Conservation (phyloP, 805 yeast genomes). For the Saturnispora serradocipensis region DNA sequence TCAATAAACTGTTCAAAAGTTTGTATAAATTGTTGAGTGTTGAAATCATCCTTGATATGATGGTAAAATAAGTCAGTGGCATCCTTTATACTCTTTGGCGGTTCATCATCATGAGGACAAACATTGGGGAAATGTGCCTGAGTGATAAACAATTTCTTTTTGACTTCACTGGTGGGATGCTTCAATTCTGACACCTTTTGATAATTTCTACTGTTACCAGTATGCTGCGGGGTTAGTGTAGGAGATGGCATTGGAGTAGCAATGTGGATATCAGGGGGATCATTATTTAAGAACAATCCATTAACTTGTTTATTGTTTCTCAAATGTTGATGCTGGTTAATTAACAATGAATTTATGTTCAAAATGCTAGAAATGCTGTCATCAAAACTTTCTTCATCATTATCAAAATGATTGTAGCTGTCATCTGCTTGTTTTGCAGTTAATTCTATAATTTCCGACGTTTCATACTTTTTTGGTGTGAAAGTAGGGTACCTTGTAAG, state of each 20-base stretch:
- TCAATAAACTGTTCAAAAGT: conserved; percentile 63
- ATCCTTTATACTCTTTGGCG: conserved; percentile 71
- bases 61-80: conserved; percentile 61
- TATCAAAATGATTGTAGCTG: background rate
- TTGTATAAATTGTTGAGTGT: conserved; percentile 60
- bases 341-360: conserved; percentile 21
- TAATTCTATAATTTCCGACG: conserved; percentile 38
- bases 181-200: conserved; percentile 24
- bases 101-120: conserved; percentile 26
- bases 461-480: conserved; percentile 38
- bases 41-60: conserved; percentile 56
- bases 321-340: conserved; percentile 26
- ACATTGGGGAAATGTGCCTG: conserved; percentile 27
- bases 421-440: conserved; percentile 13
- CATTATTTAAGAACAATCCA: conserved; percentile 2
- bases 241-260: conserved; percentile 92
- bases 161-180: conserved; percentile 25
- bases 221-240: conserved; percentile 41
- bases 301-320: conserved; percentile 12
- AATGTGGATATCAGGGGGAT: conserved; percentile 44
- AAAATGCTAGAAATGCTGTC: conserved; percentile 15
- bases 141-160: conserved; percentile 26
- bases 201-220: conserved; percentile 21
- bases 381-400: conserved; percentile 27
- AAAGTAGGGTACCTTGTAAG: conserved; percentile 67